phyloP scores from a whole-genome alignment of 1,284 basidiomycete genomes.

The Athelia psychrophila region DNA sequence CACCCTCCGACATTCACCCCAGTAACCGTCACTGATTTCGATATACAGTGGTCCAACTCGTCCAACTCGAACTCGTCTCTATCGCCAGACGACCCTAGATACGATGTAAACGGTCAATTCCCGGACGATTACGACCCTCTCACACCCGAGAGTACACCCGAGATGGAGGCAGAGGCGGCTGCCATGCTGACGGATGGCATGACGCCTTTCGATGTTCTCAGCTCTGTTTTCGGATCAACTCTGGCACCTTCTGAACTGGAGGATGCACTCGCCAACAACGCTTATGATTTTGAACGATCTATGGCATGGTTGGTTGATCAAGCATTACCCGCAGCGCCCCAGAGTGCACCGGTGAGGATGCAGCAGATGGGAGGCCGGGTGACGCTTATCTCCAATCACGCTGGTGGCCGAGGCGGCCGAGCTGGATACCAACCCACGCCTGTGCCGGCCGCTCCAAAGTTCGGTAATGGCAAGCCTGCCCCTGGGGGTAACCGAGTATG shows the following conservation, averaged over 20 bases:
- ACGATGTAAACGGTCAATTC: slow-evolving; percentile 18
- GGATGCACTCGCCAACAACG: slow-evolving; percentile 84
- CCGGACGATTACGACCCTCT: slow-evolving; percentile 20
- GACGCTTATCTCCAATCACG: slow-evolving; percentile 57
- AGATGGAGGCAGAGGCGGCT: slow-evolving; percentile 51
- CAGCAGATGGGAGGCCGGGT: slow-evolving; percentile 64
- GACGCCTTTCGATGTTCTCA: slow-evolving; percentile 96
- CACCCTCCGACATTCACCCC: slow-evolving; percentile 57
- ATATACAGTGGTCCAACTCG: slow-evolving; percentile 54
- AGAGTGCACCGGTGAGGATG: slow-evolving; percentile 44
- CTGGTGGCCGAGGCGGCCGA: slow-evolving; percentile 41
- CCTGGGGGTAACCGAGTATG: slow-evolving; percentile 79
- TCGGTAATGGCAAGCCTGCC: slow-evolving; percentile 55
- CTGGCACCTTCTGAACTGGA: slow-evolving; percentile 90
- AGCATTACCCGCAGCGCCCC: slow-evolving; percentile 43
- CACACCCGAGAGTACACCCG: slow-evolving; percentile 36
- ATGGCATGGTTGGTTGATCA: slow-evolving; percentile 92
- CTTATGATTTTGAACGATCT: slow-evolving; percentile 92
- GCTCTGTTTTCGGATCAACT: slow-evolving; percentile 88
- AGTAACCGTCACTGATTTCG: slow-evolving; percentile 59
- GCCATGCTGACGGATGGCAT: slow-evolving; percentile 81
- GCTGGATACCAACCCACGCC: slow-evolving; percentile 34
- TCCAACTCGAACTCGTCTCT: slow-evolving; percentile 44
- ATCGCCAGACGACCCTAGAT: slow-evolving; percentile 44
- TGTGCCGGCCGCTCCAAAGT: slow-evolving; percentile 45